A percentile compares a stretch with the other conserved stretches of the same genome.
These are phyloP conservation scores for Celoporthe dispersa DNA, from an alignment of 2,329 filamentous ascomycete genomes.

Conservation along the genomic window DNA sequence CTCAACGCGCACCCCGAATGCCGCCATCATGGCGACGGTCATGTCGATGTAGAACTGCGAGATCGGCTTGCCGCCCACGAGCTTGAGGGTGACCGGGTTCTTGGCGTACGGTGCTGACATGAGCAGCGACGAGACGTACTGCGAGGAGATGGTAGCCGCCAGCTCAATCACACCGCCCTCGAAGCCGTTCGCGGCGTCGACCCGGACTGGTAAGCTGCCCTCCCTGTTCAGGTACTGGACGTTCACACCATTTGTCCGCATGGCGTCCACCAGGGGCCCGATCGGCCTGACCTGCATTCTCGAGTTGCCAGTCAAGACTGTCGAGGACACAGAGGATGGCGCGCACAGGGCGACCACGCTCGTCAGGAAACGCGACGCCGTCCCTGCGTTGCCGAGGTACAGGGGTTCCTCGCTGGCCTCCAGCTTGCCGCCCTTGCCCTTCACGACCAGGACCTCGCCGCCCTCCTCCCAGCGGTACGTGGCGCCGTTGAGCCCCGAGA, in stretches of 20 bases:
- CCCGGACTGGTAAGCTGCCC: constrained; percentile 80
- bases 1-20: constrained; percentile 83
- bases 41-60: constrained; percentile 98
- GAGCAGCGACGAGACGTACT: constrained; percentile 95
- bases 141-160: constrained; percentile 95
- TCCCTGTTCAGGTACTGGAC: constrained; percentile 85
- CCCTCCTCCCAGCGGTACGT: constrained; percentile 93
- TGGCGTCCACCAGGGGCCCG: constrained; percentile 87
- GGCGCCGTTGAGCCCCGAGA: constrained; percentile 81
- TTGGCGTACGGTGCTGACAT: constrained; percentile 98
- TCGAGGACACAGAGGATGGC: constrained; percentile 67
- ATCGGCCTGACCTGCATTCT: constrained; percentile 97
- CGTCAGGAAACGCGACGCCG: constrained; percentile 92
- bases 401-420: constrained; percentile 76
- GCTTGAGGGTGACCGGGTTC: constrained; percentile 83
- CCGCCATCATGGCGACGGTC: constrained; percentile 96
- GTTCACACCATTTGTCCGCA: constrained; percentile 83
- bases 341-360: constrained; percentile 86
- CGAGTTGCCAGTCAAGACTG: constrained; percentile 87
- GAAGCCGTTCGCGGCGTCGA: constrained; percentile 82
- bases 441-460: constrained; percentile 86
- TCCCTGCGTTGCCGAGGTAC: constrained; percentile 96
- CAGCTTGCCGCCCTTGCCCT: constrained; percentile 86
- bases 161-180: constrained; percentile 87
- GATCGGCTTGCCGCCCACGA: constrained; percentile 96